Evolutionary conservation across 768 basidiomycete genomes (phyloP), one percentile per base, ranked within the genome.

Genomic region (Boletus huronensis): DNA sequence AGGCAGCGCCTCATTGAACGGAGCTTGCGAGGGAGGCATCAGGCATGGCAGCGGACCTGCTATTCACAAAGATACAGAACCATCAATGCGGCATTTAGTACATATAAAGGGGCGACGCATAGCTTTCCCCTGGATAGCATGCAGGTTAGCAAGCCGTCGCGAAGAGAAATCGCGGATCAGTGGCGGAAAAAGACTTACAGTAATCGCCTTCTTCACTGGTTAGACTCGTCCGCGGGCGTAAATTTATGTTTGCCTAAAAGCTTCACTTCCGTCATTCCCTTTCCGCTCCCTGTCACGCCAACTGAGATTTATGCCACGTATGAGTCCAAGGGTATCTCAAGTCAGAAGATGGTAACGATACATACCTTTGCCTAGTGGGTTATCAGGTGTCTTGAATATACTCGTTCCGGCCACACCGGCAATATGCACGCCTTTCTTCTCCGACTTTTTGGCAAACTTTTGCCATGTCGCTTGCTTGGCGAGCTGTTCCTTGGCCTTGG

Each of bases 381-480:
- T 93, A 60, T 93, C 93, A 13, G 93, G 93, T 5, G 91, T 95
- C 75, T 93, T 92, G 79, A 95, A 95, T 59, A 94, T 94, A 64
- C 90, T 93, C 58, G 88, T 93, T 26, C 93, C 93, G 29, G 87
- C 74, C 32, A 92, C 81, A 25, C 93, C 93, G 28, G 93, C 93
- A 54, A 95, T 94, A 68, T 88, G 85, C 31, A 93, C 83, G 9
- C 93, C 93, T 72, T 95, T 95, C 80, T 88, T 93, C 71, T 93
- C 90, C 28, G 85, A 83, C 75, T 96, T 96, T 77, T 94, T 96
- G 21, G 93, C 85, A 75, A 96, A 96, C 75, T 91, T 91, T 75
- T 94, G 91, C 93, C 93, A 96, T 42, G 84, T 85, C 54, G 82
- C 82, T 74, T 94, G 91, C 73, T 93, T 92, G 58, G 76, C 77